A percentile compares a stretch with the other conserved stretches of the same genome.
Conservation (phyloP, 2,329 filamentous ascomycete species). For the Cercospora brassicicola region DNA sequence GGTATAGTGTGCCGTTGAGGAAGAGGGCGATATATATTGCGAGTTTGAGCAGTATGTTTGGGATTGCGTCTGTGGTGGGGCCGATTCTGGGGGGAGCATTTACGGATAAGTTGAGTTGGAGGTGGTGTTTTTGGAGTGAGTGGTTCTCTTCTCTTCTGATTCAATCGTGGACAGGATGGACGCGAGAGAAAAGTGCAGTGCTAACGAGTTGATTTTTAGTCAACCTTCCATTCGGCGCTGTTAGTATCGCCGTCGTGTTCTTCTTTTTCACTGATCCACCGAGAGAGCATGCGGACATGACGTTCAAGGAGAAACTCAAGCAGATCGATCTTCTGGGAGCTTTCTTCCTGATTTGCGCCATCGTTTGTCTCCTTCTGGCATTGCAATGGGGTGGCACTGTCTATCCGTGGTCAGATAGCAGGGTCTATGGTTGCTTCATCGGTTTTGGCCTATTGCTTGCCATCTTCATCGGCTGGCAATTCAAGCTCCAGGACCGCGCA, state of each 20-base stretch:
- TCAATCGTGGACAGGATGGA: background rate
- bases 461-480: constrained; percentile 39
- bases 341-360: constrained; percentile 42
- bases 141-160: background rate
- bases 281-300: constrained; percentile 15
- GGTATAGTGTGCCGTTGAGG: constrained; percentile 45
- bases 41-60: constrained; percentile 42
- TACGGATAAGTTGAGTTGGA: constrained; percentile 43
- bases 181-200: constrained; percentile 8
- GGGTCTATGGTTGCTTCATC: constrained; percentile 30
- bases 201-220: constrained; percentile 20
- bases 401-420: constrained; percentile 37
- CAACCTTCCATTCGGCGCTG: constrained; percentile 44
- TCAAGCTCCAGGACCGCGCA: constrained; percentile 26
- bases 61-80: constrained; percentile 43
- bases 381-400: constrained; percentile 50
- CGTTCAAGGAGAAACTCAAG: constrained; percentile 47
- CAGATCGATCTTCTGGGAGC: constrained; percentile 54
- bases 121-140: constrained; percentile 25
- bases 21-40: constrained; percentile 48
- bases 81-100: constrained; percentile 47
- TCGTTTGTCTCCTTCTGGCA: constrained; percentile 46
- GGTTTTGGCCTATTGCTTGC: constrained; percentile 43
- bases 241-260: constrained; percentile 39
- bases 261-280: constrained; percentile 33